These are phyloP conservation scores for Aristolochia contorta DNA, from an alignment of 164 flowering plant species.

Conservation along the genomic window DNA sequence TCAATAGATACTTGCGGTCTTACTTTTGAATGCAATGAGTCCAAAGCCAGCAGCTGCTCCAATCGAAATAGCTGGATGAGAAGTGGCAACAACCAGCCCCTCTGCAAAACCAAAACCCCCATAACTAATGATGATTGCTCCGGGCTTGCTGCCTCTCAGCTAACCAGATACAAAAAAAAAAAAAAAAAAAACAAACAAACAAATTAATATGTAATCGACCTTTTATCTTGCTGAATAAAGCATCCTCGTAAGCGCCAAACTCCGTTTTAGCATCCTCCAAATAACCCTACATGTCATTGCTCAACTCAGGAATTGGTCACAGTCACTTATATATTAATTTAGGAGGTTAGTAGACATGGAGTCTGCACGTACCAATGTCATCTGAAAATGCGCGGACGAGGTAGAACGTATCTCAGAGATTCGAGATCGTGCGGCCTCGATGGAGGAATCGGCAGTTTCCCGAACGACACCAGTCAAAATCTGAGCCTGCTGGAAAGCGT, in stretches of 20 bases:
- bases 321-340: neutral
- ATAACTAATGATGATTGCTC: neutral
- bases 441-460: conserved; percentile 38
- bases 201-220: conserved; percentile 37
- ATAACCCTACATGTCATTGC: conserved; percentile 30
- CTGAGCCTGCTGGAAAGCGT: conserved; percentile 54
- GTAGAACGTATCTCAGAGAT: conserved; percentile 52
- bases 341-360: neutral
- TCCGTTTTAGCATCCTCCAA: conserved; percentile 44
- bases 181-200: too few species aligned
- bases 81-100: conserved; percentile 38
- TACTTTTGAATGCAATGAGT: conserved; percentile 49
- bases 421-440: conserved; percentile 40
- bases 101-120: conserved; percentile 23
- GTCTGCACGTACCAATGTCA: conserved; percentile 37
- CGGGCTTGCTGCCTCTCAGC: too few species aligned
- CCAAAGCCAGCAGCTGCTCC: conserved; percentile 52
- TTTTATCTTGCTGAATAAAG: conserved; percentile 55
- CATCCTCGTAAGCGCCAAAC: conserved; percentile 45
- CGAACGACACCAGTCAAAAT: conserved; percentile 30
- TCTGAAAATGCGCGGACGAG: conserved; percentile 56
- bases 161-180: neutral
- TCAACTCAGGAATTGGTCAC: neutral
- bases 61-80: conserved; percentile 41
- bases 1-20: conserved; percentile 2